Evolutionary conservation across 1,284 basidiomycete genomes (phyloP), one percentile per base, ranked within the genome.

Genomic region (Pascua sp.): DNA sequence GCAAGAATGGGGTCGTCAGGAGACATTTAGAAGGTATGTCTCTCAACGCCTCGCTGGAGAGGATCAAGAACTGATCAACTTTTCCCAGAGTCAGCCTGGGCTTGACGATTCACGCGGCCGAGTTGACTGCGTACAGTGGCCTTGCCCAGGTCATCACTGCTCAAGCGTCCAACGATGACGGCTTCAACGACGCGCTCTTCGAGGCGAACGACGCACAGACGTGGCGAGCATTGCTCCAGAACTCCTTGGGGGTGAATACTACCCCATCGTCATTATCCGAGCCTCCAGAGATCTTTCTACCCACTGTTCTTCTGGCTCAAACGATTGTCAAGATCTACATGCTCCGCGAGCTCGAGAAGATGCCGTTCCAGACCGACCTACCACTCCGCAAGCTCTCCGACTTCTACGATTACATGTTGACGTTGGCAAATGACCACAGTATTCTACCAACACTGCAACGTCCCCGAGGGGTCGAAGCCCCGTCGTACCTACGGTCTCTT

Each of bases 101-200:
- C 1, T n/a, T 59, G 37, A 51, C 57, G 1, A 47, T 59, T 10
- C 57, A 59, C n/a, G 57, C 50, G 2, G 57, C 57, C 12, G 57
- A 59, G 18, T 42, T 48, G 43, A 49, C 53, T 4, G 18, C 38
- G 4, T 59, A 45, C 50, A 55, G 53, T 18, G 53, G 57, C 4
- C n/a, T 59, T 2, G 49, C 53, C 0, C 24, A 43, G 8, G n/a
- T 52, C 3, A 45, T 55, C 11, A 37, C 53, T 1, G 17, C 53
- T 4, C 57, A 46, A 5, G 24, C 53, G 2, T 45, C 53, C 0
- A 5, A 24, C 2, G 37, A 38, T 8, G 57, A 52, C 16, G 17
- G 24, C 37, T 59, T 55, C 50, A 49, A 24, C 42, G 57, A 59
- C 18, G 57, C 57, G 1, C 53, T 59, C 4, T 59, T 59, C 36